Conservation (phyloP, 2,329 filamentous ascomycete species). For the Arachnopeziza araneosa region DNA sequence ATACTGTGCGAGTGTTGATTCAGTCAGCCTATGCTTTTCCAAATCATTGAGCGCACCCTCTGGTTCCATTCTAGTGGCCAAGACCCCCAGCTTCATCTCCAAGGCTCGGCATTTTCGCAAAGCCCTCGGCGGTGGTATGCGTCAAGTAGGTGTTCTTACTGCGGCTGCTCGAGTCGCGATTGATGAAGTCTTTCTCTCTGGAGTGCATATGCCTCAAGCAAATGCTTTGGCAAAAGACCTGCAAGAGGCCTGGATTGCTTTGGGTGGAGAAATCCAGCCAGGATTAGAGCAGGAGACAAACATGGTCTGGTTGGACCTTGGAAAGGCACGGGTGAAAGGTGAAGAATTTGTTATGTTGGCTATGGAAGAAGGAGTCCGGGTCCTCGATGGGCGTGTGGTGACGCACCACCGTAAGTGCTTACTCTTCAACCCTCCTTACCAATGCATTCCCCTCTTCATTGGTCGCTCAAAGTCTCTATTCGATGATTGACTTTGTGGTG, state of each 20-base stretch:
- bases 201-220: constrained; percentile 46
- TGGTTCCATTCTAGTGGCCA: constrained; percentile 65
- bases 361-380: constrained; percentile 49
- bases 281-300: constrained; percentile 58
- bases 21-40: constrained; percentile 70
- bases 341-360: constrained; percentile 49
- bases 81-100: constrained; percentile 44
- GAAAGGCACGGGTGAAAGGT: constrained; percentile 44
- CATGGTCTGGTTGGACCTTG: constrained; percentile 67
- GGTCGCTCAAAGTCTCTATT: not conserved
- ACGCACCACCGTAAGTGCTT: constrained; percentile 43
- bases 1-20: constrained; percentile 65
- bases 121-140: constrained; percentile 71
- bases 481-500: not conserved
- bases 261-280: constrained; percentile 55
- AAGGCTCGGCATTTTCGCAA: constrained; percentile 71
- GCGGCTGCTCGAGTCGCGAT: constrained; percentile 71
- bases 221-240: constrained; percentile 59
- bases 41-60: constrained; percentile 79
- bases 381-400: constrained; percentile 55
- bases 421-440: not conserved
- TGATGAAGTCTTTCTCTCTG: constrained; percentile 66
- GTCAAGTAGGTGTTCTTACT: constrained; percentile 72
- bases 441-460: not conserved
- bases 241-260: constrained; percentile 52